Conservation (phyloP, 2,329 filamentous ascomycete genomes). For the Aspergillus sp. region DNA sequence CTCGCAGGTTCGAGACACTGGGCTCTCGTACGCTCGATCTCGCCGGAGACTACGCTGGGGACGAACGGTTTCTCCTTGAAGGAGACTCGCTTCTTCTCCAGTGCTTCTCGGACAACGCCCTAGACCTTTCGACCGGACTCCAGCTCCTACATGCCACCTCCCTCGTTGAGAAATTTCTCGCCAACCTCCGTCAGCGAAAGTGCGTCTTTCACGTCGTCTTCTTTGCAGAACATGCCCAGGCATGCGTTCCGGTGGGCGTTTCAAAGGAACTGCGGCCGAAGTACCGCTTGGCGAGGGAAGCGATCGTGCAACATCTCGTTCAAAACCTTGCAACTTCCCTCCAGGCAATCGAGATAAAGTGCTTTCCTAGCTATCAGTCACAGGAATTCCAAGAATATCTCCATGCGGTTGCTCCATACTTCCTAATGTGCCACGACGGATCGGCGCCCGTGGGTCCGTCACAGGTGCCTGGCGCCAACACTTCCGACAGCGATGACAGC, state of each 20-base stretch:
- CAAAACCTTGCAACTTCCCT: slow-evolving; percentile 46
- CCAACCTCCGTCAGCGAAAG: slow-evolving; percentile 63
- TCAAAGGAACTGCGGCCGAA: slow-evolving; percentile 47
- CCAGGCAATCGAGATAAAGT: slow-evolving; percentile 38
- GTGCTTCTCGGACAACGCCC: slow-evolving; percentile 63
- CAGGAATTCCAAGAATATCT: slow-evolving; percentile 62
- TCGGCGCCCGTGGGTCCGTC: slow-evolving; percentile 21
- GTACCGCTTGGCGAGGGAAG: slow-evolving; percentile 65
- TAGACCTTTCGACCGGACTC: slow-evolving; percentile 68
- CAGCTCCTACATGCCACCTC: slow-evolving; percentile 74
- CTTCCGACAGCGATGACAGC: not conserved
- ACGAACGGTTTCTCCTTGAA: slow-evolving; percentile 73
- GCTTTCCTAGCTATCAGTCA: slow-evolving; percentile 35
- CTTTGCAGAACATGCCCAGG: slow-evolving; percentile 58
- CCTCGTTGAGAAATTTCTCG: slow-evolving; percentile 68
- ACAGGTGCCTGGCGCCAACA: not conserved
- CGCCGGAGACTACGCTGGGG: slow-evolving; percentile 75
- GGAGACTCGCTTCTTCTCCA: slow-evolving; percentile 72
- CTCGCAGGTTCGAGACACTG: slow-evolving; percentile 47
- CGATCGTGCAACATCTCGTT: slow-evolving; percentile 67
- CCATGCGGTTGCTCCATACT: slow-evolving; percentile 60
- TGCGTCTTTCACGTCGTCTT: slow-evolving; percentile 75
- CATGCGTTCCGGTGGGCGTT: slow-evolving; percentile 59
- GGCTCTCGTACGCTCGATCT: slow-evolving; percentile 62
- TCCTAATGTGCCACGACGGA: slow-evolving; percentile 72